Conservation (phyloP, 164 flowering plant genomes). For the Umbellularia californica region DNA sequence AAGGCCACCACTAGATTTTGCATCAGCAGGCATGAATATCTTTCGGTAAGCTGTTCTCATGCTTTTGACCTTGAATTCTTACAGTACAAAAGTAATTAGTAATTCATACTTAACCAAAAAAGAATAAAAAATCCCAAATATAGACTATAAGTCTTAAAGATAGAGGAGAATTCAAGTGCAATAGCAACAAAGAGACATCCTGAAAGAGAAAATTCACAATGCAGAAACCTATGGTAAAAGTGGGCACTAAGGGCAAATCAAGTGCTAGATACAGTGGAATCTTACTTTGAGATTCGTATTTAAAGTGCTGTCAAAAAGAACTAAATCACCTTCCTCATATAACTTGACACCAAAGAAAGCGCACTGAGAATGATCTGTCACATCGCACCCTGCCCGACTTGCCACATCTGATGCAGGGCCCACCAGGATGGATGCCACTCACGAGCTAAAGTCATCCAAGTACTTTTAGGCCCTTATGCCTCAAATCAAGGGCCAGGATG, state of each 20-base stretch:
- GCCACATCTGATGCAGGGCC: no score
- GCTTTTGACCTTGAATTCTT: slow-evolving; percentile 57
- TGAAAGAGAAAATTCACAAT: neutral
- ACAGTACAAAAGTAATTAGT: slow-evolving; percentile 10
- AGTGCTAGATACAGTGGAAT: neutral
- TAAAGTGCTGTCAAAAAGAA: neutral
- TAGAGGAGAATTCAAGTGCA: neutral
- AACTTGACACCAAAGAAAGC: no score
- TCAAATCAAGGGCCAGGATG: no score
- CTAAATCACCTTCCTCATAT: neutral
- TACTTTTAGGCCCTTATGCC: no score
- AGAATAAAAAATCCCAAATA: neutral
- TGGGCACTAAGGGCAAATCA: neutral
- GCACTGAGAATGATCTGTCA: no score
- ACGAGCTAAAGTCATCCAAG: no score
- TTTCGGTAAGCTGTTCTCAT: slow-evolving; percentile 68
- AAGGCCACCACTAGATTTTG: slow-evolving; percentile 35
- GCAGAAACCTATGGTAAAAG: neutral
- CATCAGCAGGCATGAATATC: slow-evolving; percentile 60
- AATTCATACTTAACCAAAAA: neutral
- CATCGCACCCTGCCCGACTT: no score
- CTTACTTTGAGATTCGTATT: neutral
- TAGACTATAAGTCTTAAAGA: no score
- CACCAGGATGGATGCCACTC: no score
- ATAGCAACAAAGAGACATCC: neutral